Percentiles rank a stretch among this genome's conserved stretches.
phyloP scores from a whole-genome alignment of 441 rosid species.

The Arabidopsis lyrata region DNA sequence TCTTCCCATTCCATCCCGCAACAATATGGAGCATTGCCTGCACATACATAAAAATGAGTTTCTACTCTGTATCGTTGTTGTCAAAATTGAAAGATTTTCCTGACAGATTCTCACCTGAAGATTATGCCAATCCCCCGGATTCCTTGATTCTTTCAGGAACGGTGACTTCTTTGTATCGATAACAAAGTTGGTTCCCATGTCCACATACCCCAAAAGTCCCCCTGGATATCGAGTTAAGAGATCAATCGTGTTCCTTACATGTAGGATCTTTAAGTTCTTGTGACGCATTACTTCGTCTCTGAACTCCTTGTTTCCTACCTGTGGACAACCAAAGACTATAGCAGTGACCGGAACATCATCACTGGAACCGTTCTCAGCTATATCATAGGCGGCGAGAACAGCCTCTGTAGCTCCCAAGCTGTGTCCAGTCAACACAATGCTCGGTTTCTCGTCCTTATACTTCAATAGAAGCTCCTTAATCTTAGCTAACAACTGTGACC shows the following conservation, averaged over 20 bases:
- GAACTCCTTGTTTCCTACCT: constrained; percentile 77
- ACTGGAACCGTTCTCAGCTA: constrained; percentile 64
- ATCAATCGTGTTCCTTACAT: constrained; percentile 69
- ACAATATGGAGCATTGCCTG: constrained; percentile 83
- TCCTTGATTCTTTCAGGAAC: constrained; percentile 66
- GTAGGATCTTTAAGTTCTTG: constrained; percentile 64
- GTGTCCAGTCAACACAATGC: constrained; percentile 72
- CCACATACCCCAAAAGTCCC: constrained; percentile 58
- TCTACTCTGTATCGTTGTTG: neutral
- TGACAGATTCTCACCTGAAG: constrained; percentile 41
- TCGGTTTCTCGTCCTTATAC: constrained; percentile 60
- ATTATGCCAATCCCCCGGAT: constrained; percentile 87
- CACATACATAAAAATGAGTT: neutral
- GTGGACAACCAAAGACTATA: constrained; percentile 74
- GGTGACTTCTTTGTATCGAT: constrained; percentile 81
- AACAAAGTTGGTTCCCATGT: constrained; percentile 55
- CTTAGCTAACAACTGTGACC: constrained; percentile 59
- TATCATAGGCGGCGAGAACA: constrained; percentile 64
- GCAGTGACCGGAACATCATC: constrained; percentile 75
- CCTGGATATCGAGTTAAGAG: constrained; percentile 76
- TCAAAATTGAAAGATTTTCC: neutral
- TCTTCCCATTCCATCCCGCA: constrained; percentile 81
- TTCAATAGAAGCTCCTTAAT: constrained; percentile 56
- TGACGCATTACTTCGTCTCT: constrained; percentile 52
- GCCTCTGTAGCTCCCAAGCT: constrained; percentile 86